Evolutionary conservation across 805 yeast species (phyloP).

Genomic region (Metschnikowia dekortorum): DNA sequence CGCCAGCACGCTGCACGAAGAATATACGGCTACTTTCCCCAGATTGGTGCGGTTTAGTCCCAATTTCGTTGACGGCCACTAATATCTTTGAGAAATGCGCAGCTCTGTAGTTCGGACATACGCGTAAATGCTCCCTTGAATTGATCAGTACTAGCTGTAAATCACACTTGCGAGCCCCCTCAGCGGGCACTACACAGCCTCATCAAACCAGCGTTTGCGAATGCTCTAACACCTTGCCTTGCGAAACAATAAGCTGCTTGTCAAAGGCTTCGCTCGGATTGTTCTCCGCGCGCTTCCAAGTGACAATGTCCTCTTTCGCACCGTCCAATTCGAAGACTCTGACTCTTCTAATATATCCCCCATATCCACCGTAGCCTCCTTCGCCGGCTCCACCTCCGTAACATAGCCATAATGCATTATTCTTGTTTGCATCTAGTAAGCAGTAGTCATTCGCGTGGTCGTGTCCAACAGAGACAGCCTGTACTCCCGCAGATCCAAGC

Average conservation of each 20-base stretch:
- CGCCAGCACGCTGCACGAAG: not conserved
- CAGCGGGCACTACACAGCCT: not conserved
- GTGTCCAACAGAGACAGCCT: conserved; percentile 81
- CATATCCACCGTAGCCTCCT: conserved; percentile 95
- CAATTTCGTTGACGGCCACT: not conserved
- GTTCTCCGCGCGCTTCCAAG: conserved; percentile 73
- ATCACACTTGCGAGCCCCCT: not conserved
- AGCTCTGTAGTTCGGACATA: too few species aligned
- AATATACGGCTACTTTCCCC: not conserved
- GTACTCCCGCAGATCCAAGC: conserved; percentile 63
- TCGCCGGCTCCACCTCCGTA: conserved; percentile 93
- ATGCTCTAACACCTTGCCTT: conserved; percentile 5
- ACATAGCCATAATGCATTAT: conserved; percentile 67
- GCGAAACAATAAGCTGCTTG: conserved; percentile 39
- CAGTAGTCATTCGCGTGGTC: conserved; percentile 96
- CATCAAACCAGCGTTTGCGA: not conserved
- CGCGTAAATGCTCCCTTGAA: too few species aligned
- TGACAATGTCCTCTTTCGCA: conserved; percentile 40
- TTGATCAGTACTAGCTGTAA: not conserved
- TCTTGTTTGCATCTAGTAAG: conserved; percentile 44
- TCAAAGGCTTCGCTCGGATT: conserved; percentile 48
- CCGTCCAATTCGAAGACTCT: conserved; percentile 68
- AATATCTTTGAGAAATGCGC: too few species aligned
- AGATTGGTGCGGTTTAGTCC: not conserved
- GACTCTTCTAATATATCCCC: conserved; percentile 76